Conservation (phyloP, 306 rosid species). For the Hippophae tibetana region DNA sequence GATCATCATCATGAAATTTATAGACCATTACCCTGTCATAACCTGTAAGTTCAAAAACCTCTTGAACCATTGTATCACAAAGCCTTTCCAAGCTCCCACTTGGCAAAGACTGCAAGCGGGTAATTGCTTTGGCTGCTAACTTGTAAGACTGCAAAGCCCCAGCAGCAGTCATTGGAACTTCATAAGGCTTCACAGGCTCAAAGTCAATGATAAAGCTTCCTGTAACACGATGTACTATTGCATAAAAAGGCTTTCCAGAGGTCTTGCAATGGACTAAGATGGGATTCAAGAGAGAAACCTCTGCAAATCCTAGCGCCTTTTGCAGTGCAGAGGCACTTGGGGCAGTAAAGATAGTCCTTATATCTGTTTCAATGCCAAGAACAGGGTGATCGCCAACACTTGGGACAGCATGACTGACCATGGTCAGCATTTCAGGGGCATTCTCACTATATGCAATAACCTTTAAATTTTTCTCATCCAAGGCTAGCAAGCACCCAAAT, state of each 20-base stretch:
- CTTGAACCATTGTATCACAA: slow-evolving; percentile 91
- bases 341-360: slow-evolving; percentile 62
- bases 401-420: slow-evolving; percentile 88
- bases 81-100: slow-evolving; percentile 88
- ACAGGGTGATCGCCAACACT: slow-evolving; percentile 86
- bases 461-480: slow-evolving; percentile 83
- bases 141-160: slow-evolving; percentile 93
- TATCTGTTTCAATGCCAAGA: slow-evolving; percentile 80
- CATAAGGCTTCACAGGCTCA: slow-evolving; percentile 90
- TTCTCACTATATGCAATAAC: slow-evolving; percentile 91
- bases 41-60: slow-evolving; percentile 91
- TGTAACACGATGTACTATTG: slow-evolving; percentile 72
- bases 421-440: slow-evolving; percentile 89
- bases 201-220: slow-evolving; percentile 82
- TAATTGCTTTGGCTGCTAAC: slow-evolving; percentile 90
- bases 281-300: slow-evolving; percentile 87
- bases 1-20: slow-evolving; percentile 95
- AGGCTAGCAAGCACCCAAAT: slow-evolving; percentile 81
- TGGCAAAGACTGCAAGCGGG: slow-evolving; percentile 73
- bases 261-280: slow-evolving; percentile 91
- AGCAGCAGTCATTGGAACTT: slow-evolving; percentile 85
- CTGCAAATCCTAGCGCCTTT: slow-evolving; percentile 80
- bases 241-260: slow-evolving; percentile 95
- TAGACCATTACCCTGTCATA: slow-evolving; percentile 99
- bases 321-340: slow-evolving; percentile 82